Percentiles rank a stretch among this genome's conserved stretches.
phyloP scores from a whole-genome alignment of 495 filamentous ascomycete genomes.

The Bathelium albidoporum region DNA sequence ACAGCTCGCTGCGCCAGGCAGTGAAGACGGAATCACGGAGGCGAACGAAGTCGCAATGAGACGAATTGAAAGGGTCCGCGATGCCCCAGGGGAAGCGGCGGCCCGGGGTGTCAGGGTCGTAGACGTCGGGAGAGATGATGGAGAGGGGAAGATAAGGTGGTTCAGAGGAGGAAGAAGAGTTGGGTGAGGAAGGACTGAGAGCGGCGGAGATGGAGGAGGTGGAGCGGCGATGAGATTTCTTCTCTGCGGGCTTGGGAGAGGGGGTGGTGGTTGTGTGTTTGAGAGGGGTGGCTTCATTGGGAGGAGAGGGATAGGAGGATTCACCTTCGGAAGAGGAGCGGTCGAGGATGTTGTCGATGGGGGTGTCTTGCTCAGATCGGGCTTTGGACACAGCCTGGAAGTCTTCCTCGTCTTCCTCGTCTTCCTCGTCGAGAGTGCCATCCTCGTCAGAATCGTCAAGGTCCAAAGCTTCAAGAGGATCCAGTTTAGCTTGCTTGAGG shows the following conservation, averaged over 20 bases:
- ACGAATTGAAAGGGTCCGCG: slow-evolving; percentile 78
- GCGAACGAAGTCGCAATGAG: slow-evolving; percentile 89
- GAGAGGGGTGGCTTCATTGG: slow-evolving; percentile 12
- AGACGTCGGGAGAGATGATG: slow-evolving; percentile 85
- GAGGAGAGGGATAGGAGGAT: slow-evolving; percentile 13
- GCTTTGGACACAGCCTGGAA: background rate
- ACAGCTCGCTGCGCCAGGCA: slow-evolving; percentile 85
- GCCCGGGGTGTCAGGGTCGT: slow-evolving; percentile 60
- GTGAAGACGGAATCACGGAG: slow-evolving; percentile 84
- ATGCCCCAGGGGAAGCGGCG: slow-evolving; percentile 94
- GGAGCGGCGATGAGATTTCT: slow-evolving; percentile 10
- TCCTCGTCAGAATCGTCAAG: slow-evolving; percentile 60
- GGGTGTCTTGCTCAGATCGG: slow-evolving; percentile 6
- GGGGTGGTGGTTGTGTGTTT: slow-evolving; percentile 11
- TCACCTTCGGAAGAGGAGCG: slow-evolving; percentile 21
- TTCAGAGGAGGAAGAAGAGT: slow-evolving; percentile 20
- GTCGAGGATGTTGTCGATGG: slow-evolving; percentile 21
- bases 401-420: slow-evolving; percentile 28
- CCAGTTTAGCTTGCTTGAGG: slow-evolving; percentile 73
- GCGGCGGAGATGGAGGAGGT: slow-evolving; percentile 11
- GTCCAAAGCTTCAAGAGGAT: slow-evolving; percentile 78
- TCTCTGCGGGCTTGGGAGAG: background rate
- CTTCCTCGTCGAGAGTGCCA: slow-evolving; percentile 31
- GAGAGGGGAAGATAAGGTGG: slow-evolving; percentile 63
- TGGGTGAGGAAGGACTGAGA: slow-evolving; percentile 12